Conservation (phyloP, 805 yeast species). For the Candida ipomoeae region DNA sequence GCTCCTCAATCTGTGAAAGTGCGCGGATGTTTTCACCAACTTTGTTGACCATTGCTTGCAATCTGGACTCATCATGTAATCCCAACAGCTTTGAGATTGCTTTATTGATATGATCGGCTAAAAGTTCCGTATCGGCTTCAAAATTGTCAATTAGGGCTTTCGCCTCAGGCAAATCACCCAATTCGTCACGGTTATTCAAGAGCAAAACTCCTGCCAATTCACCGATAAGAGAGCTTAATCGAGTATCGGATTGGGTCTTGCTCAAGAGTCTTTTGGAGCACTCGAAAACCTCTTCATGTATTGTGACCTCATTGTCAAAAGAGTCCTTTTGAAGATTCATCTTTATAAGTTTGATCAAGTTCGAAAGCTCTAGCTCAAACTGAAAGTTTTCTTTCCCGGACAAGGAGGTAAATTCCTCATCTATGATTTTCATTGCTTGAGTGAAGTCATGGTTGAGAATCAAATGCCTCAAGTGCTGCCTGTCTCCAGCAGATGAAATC, state of each 20-base stretch:
- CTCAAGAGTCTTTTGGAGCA: background rate
- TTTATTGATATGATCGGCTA: conserved; percentile 22
- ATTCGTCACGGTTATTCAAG: conserved; percentile 3
- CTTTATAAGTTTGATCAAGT: conserved; percentile 23
- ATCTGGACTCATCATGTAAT: conserved; percentile 24
- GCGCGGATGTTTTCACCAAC: conserved; percentile 29
- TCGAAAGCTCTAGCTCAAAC: conserved; percentile 26
- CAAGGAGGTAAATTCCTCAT: conserved; percentile 4
- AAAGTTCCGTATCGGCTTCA: conserved; percentile 18
- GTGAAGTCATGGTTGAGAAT: conserved; percentile 7
- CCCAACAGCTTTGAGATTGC: conserved; percentile 24
- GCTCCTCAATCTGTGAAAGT: conserved; percentile 30
- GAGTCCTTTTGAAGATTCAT: conserved; percentile 18
- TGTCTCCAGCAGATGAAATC: conserved; percentile 4
- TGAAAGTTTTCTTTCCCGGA: conserved; percentile 10
- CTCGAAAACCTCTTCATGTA: conserved; percentile 11
- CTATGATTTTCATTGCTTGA: conserved; percentile 7
- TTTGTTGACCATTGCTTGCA: conserved; percentile 29
- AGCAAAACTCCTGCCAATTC: conserved; percentile 14
- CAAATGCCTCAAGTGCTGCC: conserved; percentile 6
- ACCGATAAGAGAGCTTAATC: background rate
- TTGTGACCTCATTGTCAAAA: conserved; percentile 18
- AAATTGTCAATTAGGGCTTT: conserved; percentile 18
- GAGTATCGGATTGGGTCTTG: background rate
- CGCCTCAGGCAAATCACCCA: conserved; percentile 10